A percentile compares a stretch with the other conserved stretches of the same genome.
These are phyloP conservation scores for Phytophthora europaea DNA, from an alignment of 352 stramenopile genomes.

Conservation along the genomic window DNA sequence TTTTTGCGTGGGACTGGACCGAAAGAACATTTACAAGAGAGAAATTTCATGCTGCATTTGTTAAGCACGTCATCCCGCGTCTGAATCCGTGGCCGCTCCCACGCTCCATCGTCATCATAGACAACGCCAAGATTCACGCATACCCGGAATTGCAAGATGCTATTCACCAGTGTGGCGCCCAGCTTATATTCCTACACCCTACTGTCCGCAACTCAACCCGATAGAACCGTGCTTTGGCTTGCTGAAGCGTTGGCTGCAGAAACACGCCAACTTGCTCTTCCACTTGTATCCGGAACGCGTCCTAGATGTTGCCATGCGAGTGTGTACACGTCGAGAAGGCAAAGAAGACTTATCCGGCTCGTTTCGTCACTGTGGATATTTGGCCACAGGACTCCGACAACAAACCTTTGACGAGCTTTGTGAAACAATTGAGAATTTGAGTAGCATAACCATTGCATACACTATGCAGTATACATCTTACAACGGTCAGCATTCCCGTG, in stretches of 20 bases:
- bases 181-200: not conserved
- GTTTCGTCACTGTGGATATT: slow-evolving; percentile 18
- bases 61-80: not conserved
- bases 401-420: slow-evolving; percentile 7
- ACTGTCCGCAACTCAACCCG: not conserved
- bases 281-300: slow-evolving; percentile 8
- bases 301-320: slow-evolving; percentile 14
- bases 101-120: not conserved
- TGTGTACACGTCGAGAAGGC: slow-evolving; percentile 6
- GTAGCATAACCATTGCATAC: no score
- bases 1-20: not conserved
- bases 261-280: not conserved
- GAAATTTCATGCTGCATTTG: not conserved
- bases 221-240: not conserved
- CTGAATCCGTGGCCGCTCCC: not conserved
- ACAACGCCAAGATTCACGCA: not conserved
- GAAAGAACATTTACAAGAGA: not conserved
- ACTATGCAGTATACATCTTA: not conserved
- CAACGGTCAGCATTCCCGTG: not conserved
- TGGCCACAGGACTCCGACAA: slow-evolving; percentile 4
- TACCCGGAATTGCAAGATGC: not conserved
- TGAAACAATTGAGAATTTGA: not conserved
- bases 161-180: not conserved
- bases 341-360: slow-evolving; percentile 7
- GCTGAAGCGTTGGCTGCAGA: not conserved